Conservation (phyloP, 495 filamentous ascomycete species). For the Tuber aestivum region DNA sequence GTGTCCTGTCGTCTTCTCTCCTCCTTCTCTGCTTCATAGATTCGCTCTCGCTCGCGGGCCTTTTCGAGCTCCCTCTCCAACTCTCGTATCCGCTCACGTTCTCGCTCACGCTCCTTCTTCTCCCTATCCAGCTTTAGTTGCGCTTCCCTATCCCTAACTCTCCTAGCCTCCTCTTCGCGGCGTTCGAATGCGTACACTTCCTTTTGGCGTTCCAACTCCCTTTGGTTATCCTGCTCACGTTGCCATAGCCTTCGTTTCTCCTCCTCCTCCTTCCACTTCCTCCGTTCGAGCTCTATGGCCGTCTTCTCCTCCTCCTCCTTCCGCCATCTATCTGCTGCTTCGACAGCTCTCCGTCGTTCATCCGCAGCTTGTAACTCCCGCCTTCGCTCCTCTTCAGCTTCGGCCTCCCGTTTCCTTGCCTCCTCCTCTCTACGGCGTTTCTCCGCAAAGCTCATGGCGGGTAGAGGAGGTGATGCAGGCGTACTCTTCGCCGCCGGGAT, state of each 20-base stretch:
- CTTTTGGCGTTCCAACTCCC: conserved; percentile 60
- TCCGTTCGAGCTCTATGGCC: conserved; percentile 55
- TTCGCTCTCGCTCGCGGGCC: conserved; percentile 75
- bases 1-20: conserved; percentile 48
- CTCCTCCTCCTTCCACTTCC: conserved; percentile 50
- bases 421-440: conserved; percentile 51
- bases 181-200: conserved; percentile 43
- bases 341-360: conserved; percentile 10
- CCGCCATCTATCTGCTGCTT: conserved; percentile 10
- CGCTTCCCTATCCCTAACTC: conserved; percentile 34
- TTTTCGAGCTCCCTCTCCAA: conserved; percentile 78
- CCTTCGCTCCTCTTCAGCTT: conserved; percentile 32
- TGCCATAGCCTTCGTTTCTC: conserved; percentile 62
- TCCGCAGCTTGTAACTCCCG: conserved; percentile 45
- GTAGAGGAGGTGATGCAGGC: neutral
- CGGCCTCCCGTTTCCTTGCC: neutral
- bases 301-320: conserved; percentile 29
- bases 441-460: conserved; percentile 38
- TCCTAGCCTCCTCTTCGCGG: conserved; percentile 32
- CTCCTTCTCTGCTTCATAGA: conserved; percentile 78
- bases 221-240: conserved; percentile 69
- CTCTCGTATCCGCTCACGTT: conserved; percentile 65
- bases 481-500: conserved; percentile 64
- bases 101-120: conserved; percentile 40
- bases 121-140: conserved; percentile 34